These are phyloP conservation scores for Flagelloscypha sp. DNA, from an alignment of 768 basidiomycete species.

Conservation along the genomic window DNA sequence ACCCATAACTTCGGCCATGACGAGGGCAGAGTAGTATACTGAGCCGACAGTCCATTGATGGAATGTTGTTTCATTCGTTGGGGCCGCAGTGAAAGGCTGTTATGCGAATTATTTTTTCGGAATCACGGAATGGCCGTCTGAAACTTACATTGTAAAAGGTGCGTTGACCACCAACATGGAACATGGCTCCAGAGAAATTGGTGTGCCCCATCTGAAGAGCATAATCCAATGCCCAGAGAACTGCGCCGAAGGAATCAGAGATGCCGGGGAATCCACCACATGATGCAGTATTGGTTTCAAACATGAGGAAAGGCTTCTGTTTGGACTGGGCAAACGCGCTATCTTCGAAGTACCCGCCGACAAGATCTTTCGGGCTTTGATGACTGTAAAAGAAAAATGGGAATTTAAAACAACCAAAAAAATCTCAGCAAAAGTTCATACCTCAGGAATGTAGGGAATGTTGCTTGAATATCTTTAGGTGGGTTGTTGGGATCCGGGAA, in stretches of 20 bases:
- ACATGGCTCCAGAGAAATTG: conserved; percentile 38
- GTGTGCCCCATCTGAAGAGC: conserved; percentile 39
- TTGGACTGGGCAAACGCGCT: conserved; percentile 22
- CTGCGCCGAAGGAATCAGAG: conserved; percentile 40
- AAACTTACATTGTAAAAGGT: conserved; percentile 45
- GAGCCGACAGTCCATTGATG: conserved; percentile 49
- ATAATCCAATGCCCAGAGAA: conserved; percentile 45
- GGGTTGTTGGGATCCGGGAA: conserved; percentile 14
- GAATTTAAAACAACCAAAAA: no score
- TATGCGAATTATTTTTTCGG: neutral
- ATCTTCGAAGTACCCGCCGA: conserved; percentile 28
- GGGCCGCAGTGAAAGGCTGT: conserved; percentile 33
- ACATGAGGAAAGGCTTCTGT: conserved; percentile 38
- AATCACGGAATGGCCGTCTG: no score
- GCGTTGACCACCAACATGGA: conserved; percentile 41
- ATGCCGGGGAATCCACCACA: conserved; percentile 50
- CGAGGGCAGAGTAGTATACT: conserved; percentile 38
- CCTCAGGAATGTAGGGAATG: conserved; percentile 36
- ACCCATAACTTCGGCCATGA: conserved; percentile 39
- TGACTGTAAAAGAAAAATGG: no score
- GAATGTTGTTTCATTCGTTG: conserved; percentile 33
- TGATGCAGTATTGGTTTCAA: conserved; percentile 46
- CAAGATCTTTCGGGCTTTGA: conserved; percentile 24
- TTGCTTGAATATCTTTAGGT: conserved; percentile 24
- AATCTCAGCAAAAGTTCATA: no score